A percentile compares a stretch with the other conserved stretches of the same genome.
These are phyloP conservation scores for Gymnopus androsaceus DNA, from an alignment of 1,284 basidiomycete genomes.

Conservation along the genomic window DNA sequence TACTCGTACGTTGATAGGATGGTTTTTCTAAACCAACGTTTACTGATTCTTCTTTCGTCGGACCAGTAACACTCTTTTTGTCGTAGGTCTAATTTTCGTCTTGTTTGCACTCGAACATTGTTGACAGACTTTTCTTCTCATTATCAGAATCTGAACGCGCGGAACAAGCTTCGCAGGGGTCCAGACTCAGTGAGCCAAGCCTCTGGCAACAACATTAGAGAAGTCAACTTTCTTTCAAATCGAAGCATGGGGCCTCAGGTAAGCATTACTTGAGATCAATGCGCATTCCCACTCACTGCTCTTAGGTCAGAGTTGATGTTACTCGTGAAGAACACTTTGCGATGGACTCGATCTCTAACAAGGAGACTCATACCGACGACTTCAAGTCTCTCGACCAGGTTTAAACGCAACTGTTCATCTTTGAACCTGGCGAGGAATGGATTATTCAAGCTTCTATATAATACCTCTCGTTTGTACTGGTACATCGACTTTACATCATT, in stretches of 20 bases:
- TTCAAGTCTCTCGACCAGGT: neutral
- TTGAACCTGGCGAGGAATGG: too few relatives aligned
- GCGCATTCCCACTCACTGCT: neutral
- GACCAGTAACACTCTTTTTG: neutral
- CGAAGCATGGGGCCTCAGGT: neutral
- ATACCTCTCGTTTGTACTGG: too few relatives aligned
- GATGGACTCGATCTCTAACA: neutral
- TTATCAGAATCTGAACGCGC: neutral
- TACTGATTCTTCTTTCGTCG: neutral
- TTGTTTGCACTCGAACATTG: neutral
- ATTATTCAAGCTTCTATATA: too few relatives aligned
- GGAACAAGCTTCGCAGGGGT: neutral
- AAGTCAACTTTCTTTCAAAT: neutral
- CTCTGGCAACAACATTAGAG: neutral
- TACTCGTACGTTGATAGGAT: conserved; percentile 1
- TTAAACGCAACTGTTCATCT: too few relatives aligned
- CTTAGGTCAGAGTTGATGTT: neutral
- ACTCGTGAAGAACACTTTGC: neutral
- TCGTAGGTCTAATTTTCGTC: neutral
- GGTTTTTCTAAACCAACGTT: neutral
- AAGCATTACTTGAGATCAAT: neutral
- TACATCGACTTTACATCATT: too few relatives aligned
- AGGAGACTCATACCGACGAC: neutral
- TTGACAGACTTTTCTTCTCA: neutral
- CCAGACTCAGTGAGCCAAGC: neutral